Conservation (phyloP, 345 rosid genomes). For the Sonneratia caseolaris region DNA sequence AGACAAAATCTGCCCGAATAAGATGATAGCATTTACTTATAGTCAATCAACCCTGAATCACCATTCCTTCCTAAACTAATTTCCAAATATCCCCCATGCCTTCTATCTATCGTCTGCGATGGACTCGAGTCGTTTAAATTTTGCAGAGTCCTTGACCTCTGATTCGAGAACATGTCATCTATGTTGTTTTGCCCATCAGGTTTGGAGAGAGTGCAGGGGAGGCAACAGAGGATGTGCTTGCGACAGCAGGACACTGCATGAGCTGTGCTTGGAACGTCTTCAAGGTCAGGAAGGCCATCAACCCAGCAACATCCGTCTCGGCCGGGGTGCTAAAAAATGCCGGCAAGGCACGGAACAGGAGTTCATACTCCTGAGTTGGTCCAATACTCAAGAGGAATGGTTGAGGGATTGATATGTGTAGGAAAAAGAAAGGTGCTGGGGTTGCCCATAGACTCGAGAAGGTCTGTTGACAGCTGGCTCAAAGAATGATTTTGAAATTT, state of each 20-base stretch:
- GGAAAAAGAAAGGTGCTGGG: too few relatives aligned
- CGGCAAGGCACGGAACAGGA: slow-evolving; percentile 10
- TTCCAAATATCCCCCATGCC: too few relatives aligned
- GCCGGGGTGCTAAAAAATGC: slow-evolving; percentile 40
- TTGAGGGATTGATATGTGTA: too few relatives aligned
- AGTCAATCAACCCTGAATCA: not conserved
- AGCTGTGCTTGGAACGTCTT: slow-evolving; percentile 65
- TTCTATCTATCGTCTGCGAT: too few relatives aligned
- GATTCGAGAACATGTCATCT: not conserved
- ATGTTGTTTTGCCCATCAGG: slow-evolving; percentile 23
- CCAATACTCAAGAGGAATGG: too few relatives aligned
- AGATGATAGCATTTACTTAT: not conserved
- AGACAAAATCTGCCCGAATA: not conserved
- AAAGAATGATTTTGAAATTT: too few relatives aligned
- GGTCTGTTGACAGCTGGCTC: too few relatives aligned
- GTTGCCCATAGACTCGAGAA: too few relatives aligned
- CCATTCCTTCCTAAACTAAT: too few relatives aligned
- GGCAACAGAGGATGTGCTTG: slow-evolving; percentile 64
- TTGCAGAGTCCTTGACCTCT: not conserved
- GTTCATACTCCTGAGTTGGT: not conserved
- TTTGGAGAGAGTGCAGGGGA: slow-evolving; percentile 79
- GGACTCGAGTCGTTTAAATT: not conserved
- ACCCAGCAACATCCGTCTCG: slow-evolving; percentile 56
- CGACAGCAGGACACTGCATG: slow-evolving; percentile 66
- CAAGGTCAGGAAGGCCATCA: slow-evolving; percentile 62